phyloP scores from a whole-genome alignment of 192 early-diverging fungal species.

The Bifiguratus adelaidae region DNA sequence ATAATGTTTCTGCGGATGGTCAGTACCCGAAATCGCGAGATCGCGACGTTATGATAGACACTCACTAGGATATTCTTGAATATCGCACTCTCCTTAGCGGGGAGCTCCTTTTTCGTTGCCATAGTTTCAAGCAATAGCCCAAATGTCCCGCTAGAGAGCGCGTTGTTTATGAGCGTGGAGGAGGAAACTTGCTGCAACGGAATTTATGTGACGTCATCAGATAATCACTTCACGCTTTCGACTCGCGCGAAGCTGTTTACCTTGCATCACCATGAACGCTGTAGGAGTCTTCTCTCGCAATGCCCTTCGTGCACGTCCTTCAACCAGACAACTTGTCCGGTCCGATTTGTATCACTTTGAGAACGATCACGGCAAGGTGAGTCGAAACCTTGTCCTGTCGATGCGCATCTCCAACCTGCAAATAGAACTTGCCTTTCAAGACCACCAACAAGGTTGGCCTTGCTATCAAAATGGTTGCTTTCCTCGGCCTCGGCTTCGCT shows the following conservation, averaged over 20 bases:
- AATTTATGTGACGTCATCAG: too few relatives aligned
- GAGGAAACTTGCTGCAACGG: too few relatives aligned
- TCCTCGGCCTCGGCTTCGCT: constrained; percentile 39
- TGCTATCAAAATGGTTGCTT: constrained; percentile 35
- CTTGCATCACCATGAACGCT: constrained; percentile 12
- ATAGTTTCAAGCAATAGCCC: too few relatives aligned
- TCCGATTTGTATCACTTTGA: constrained; percentile 27
- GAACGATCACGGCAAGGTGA: constrained; percentile 25
- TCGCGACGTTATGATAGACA: neutral
- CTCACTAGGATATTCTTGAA: constrained; percentile 65
- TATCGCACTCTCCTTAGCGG: constrained; percentile 57
- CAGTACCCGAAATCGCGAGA: neutral
- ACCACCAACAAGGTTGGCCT: constrained; percentile 47
- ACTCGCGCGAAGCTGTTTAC: too few relatives aligned
- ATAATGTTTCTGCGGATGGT: constrained; percentile 69
- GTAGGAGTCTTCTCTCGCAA: constrained; percentile 19
- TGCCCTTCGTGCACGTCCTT: constrained; percentile 14
- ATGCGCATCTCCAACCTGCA: neutral
- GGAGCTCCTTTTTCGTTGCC: constrained; percentile 48
- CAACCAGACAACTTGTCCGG: constrained; percentile 19
- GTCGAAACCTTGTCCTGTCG: neutral
- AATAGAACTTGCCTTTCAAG: constrained; percentile 46
- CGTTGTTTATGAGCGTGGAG: too few relatives aligned
- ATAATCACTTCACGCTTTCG: too few relatives aligned
- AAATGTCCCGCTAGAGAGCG: too few relatives aligned